Conservation (phyloP, 495 filamentous ascomycete genomes). For the Xylaria acuta region DNA sequence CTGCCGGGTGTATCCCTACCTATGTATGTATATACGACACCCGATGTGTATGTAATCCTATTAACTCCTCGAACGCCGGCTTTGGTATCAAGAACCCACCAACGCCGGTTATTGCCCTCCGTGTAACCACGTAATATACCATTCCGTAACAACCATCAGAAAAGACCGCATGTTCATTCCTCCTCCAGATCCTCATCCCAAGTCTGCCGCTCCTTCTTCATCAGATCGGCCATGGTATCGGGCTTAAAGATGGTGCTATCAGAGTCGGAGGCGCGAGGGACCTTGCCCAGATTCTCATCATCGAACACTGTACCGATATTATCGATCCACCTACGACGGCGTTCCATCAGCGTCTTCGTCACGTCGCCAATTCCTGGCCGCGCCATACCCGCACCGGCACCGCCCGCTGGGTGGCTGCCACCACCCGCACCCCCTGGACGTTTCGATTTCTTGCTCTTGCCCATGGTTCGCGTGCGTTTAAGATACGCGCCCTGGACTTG, state of each 20-base stretch:
- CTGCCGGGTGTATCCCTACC: neutral
- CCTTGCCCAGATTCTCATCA: constrained; percentile 61
- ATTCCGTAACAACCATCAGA: neutral
- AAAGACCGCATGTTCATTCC: constrained; percentile 33
- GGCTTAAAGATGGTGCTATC: constrained; percentile 68
- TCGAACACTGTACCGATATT: constrained; percentile 87
- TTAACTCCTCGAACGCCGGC: constrained; percentile 15
- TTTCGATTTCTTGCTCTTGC: constrained; percentile 86
- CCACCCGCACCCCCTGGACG: constrained; percentile 69
- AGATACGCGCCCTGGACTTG: constrained; percentile 96
- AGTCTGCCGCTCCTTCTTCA: constrained; percentile 73
- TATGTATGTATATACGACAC: neutral
- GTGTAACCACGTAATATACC: neutral
- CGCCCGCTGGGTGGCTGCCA: constrained; percentile 54
- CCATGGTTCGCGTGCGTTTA: constrained; percentile 93
- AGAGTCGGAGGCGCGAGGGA: constrained; percentile 50
- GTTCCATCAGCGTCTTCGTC: constrained; percentile 87
- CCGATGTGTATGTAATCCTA: neutral
- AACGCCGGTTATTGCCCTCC: neutral
- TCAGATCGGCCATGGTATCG: constrained; percentile 55
- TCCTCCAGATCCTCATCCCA: constrained; percentile 78
- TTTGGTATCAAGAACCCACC: constrained; percentile 22
- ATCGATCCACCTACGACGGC: constrained; percentile 83
- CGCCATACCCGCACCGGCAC: constrained; percentile 60
- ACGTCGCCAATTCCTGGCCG: constrained; percentile 90